Evolutionary conservation across 305 asterid genomes (phyloP).

Genomic region (Petunia hybrid): DNA sequence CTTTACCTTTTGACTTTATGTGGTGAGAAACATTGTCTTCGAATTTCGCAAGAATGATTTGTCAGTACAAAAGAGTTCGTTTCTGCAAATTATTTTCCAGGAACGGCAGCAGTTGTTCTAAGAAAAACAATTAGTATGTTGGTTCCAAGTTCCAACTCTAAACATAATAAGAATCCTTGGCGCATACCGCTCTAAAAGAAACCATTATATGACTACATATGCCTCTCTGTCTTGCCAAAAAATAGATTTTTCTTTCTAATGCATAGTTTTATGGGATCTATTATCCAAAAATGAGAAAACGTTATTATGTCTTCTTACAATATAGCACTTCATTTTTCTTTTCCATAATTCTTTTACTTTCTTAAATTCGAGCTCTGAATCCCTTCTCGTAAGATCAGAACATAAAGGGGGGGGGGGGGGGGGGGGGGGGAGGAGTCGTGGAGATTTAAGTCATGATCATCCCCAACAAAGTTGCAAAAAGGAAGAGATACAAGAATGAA

Average conservation of each 20-base stretch:
- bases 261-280: no score
- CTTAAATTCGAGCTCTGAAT: not conserved
- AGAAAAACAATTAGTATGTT: no score
- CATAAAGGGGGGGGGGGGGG: not conserved
- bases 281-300: no score
- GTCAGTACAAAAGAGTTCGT: not conserved
- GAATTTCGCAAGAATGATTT: not conserved
- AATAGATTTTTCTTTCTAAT: no score
- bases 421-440: not conserved
- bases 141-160: no score
- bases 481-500: conserved; percentile 3
- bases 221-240: no score
- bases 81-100: not conserved
- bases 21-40: not conserved
- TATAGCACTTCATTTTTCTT: not conserved
- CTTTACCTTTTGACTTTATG: no score
- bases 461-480: not conserved
- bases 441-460: not conserved
- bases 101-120: not conserved
- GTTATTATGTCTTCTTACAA: no score
- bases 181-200: no score
- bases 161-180: no score
- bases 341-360: not conserved
- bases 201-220: no score
- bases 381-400: not conserved